Base-by-base conservation (phyloP, 139 green algal species). In the Chlamydomonas eustigma region DNA sequence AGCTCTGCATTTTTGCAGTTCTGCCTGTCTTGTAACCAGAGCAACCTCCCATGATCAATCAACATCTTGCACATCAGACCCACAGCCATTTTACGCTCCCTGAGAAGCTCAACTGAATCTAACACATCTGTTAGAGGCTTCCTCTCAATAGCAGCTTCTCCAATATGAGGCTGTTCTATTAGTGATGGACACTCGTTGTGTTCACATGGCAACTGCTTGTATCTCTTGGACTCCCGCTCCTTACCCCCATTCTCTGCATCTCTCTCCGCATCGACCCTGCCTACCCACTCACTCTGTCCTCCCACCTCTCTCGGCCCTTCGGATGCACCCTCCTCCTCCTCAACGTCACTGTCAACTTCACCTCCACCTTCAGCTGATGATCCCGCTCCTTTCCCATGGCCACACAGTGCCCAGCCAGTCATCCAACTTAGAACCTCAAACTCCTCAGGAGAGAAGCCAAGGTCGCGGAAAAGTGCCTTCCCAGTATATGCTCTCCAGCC, bases 391-490 rank as follows among this genome's bases (percentile, higher is more conserved):
- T 71, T 75, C 68, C 84, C 85, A 37, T 94, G 90, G 0, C 87
- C 90, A 58, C 90, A 94, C n/a, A 92, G 72, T 6, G 89, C 90
- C 90, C 90, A 94, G 8, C 83, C 88, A 86, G 81, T 51, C 2
- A 64, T 64, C 58, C 74, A 69, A 4, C n/a, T 76, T 1, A 64
- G 30, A 2, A 72, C 31, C 79, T 94, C 89, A 78, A 97, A 97
- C 32, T 97, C 91, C 39, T 78, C 31, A 0, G 85, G 39, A 4
- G 31, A 80, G 64, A 96, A 88, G 1, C 88, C 91, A 12, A 83
- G 65, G 12, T 50, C 2, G 4, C 34, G 4, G n/a, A 93, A 88
- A 25, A 87, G 39, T 1, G 72, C 8, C 76, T 91, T 85, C 22
- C 77, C 89, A 5, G 91, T 85, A 81, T 91, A 95, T 37, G 88